phyloP scores from a whole-genome alignment of 441 rosid species.

The Euphorbia corollata region DNA sequence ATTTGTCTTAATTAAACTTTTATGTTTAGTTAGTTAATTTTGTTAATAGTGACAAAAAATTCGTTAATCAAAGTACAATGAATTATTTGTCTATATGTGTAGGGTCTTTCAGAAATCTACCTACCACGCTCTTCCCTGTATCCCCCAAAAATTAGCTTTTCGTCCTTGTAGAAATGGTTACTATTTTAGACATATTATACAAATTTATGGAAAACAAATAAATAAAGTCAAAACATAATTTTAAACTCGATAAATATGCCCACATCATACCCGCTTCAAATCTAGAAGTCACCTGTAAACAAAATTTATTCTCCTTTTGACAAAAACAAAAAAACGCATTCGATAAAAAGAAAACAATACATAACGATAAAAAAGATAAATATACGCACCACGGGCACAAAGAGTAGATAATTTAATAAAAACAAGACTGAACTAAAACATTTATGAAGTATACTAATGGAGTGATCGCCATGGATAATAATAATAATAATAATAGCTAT shows the following conservation, averaged over 20 bases:
- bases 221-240: too few species aligned
- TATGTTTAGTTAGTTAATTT: slow-evolving; percentile 34
- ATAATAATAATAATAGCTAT: too few species aligned
- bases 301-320: too few species aligned
- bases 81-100: slow-evolving; percentile 2
- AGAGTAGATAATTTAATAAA: too few species aligned
- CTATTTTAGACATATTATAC: slow-evolving; percentile 19
- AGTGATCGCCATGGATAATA: too few species aligned
- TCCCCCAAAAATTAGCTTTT: slow-evolving; percentile 22
- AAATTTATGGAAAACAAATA: slow-evolving; percentile 19
- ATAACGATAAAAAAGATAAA: not conserved
- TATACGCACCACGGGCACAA: too few species aligned
- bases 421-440: too few species aligned
- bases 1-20: slow-evolving; percentile 22
- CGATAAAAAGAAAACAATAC: not conserved
- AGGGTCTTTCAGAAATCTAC: slow-evolving; percentile 32
- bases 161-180: slow-evolving; percentile 16
- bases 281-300: too few species aligned
- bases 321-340: too few species aligned
- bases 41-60: slow-evolving; percentile 11
- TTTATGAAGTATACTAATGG: too few species aligned
- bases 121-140: slow-evolving; percentile 28
- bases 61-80: not conserved
- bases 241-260: too few species aligned
- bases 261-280: too few species aligned